A percentile compares a stretch with the other conserved stretches of the same genome.
phyloP scores from a whole-genome alignment of 345 rosid genomes.

The Acer yangbiense region DNA sequence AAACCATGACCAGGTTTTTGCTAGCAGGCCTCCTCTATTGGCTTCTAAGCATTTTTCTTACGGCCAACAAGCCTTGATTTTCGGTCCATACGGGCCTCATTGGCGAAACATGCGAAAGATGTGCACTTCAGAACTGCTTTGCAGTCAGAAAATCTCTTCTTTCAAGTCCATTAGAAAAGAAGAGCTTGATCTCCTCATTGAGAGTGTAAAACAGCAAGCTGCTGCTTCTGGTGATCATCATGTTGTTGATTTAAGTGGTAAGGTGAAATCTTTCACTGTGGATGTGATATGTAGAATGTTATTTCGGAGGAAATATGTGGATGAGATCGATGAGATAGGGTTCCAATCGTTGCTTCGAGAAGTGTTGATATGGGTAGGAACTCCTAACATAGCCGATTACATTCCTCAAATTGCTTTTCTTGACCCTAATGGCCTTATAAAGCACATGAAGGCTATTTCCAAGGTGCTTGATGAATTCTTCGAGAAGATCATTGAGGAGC shows the following conservation, averaged over 20 bases:
- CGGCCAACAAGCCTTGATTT: slow-evolving; percentile 12
- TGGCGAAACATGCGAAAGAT: slow-evolving; percentile 36
- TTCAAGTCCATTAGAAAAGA: slow-evolving; percentile 31
- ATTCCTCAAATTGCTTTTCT: slow-evolving; percentile 26
- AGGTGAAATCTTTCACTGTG: slow-evolving; percentile 18
- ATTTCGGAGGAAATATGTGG: slow-evolving; percentile 40
- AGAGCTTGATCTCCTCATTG: slow-evolving; percentile 23
- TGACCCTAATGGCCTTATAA: slow-evolving; percentile 33
- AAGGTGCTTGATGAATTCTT: too few relatives aligned
- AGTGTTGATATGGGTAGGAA: slow-evolving; percentile 11
- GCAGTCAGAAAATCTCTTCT: slow-evolving; percentile 25
- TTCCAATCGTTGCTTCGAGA: slow-evolving; percentile 35
- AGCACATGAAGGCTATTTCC: too few relatives aligned
- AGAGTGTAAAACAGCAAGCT: slow-evolving; percentile 14
- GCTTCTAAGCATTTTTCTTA: slow-evolving; percentile 24
- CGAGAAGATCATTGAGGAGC: too few relatives aligned
- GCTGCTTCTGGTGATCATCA: background rate
- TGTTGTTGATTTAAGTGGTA: slow-evolving; percentile 27
- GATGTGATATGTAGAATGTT: slow-evolving; percentile 45
- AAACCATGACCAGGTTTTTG: slow-evolving; percentile 35
- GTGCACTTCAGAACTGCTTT: slow-evolving; percentile 38
- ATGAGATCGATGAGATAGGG: slow-evolving; percentile 20
- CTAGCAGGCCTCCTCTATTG: slow-evolving; percentile 25
- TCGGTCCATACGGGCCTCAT: slow-evolving; percentile 28
- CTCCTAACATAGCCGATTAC: slow-evolving; percentile 33